Conservation (phyloP, 345 rosid species). For the Corymbia maculata region DNA sequence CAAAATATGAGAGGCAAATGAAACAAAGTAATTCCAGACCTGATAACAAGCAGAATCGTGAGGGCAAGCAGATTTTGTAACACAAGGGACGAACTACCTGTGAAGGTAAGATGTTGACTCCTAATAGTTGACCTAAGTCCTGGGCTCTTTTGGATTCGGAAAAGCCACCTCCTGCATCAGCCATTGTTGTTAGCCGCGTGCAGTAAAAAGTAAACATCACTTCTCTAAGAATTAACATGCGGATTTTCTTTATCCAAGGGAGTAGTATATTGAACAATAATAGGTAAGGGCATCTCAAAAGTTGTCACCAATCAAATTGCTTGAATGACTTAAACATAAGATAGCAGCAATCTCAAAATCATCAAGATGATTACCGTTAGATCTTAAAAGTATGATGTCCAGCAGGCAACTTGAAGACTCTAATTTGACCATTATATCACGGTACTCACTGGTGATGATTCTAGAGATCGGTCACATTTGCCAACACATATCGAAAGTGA, state of each 20-base stretch:
- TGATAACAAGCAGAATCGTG: background rate
- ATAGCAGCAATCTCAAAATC: background rate
- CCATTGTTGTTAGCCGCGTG: background rate
- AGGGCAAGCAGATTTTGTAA: background rate
- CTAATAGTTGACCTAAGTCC: conserved; percentile 57
- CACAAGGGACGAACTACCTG: conserved; percentile 31
- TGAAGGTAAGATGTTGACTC: conserved; percentile 41
- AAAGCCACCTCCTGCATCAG: conserved; percentile 65
- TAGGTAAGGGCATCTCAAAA: background rate
- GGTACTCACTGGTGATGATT: background rate
- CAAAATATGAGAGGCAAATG: background rate
- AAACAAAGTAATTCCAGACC: background rate
- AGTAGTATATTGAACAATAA: background rate
- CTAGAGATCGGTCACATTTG: background rate
- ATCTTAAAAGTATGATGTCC: background rate
- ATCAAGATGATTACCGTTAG: background rate
- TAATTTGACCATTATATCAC: background rate
- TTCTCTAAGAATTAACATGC: background rate
- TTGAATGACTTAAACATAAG: background rate
- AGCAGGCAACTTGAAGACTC: background rate
- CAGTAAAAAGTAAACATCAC: background rate
- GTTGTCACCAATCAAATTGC: background rate
- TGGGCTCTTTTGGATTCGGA: conserved; percentile 70
- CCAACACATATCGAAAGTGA: background rate
- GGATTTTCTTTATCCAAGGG: background rate